phyloP scores from a whole-genome alignment of 306 rosid genomes.

The Prunus mongolica region DNA sequence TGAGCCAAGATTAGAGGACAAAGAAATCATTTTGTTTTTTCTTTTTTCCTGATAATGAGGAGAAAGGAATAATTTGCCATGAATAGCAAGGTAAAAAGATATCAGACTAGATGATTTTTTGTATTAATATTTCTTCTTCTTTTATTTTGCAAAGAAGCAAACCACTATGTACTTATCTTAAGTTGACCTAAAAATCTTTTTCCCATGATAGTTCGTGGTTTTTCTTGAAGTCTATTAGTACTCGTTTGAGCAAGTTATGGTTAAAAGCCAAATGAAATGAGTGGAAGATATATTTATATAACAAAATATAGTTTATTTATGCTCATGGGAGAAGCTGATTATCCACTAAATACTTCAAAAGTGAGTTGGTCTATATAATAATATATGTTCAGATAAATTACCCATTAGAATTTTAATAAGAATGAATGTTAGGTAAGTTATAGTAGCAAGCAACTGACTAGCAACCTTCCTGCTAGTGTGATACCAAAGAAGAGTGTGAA shows the following conservation, averaged over 20 bases:
- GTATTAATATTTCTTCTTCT: neutral
- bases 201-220: neutral
- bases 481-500: neutral
- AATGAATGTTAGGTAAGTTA: constrained; percentile 23
- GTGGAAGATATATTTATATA: no score
- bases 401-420: neutral
- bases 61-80: neutral
- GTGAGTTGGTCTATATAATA: neutral
- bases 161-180: neutral
- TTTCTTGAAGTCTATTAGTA: neutral
- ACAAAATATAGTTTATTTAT: neutral
- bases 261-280: neutral
- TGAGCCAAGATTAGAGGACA: neutral
- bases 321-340: neutral
- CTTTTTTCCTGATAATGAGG: neutral
- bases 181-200: neutral
- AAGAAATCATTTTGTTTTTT: neutral
- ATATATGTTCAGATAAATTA: neutral
- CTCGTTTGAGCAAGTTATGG: neutral
- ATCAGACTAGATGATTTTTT: neutral
- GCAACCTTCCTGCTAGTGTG: constrained; percentile 16
- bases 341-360: neutral
- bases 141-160: neutral
- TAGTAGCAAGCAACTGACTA: constrained; percentile 4
- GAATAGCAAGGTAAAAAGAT: neutral